Conservation (phyloP, 441 rosid genomes). For the Adansonia madagascariensis region DNA sequence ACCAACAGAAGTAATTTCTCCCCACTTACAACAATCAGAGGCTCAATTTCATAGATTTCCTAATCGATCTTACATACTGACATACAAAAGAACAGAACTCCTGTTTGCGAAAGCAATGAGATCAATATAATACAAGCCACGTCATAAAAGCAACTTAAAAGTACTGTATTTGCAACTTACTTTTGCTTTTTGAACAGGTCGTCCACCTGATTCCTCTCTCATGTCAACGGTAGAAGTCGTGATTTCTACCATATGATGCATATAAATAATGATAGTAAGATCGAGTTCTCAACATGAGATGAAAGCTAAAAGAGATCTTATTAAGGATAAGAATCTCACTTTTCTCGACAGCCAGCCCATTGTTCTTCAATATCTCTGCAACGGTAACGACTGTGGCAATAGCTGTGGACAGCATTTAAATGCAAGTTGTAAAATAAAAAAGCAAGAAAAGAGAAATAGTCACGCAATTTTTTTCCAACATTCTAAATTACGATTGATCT, state of each 20-base stretch:
- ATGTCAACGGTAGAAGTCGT: conserved; percentile 72
- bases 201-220: conserved; percentile 71
- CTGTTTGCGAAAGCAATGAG: no score
- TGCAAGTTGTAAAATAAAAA: not conserved
- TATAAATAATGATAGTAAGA: conserved; percentile 1
- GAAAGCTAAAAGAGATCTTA: not conserved
- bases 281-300: conserved; percentile 16
- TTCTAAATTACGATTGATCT: not conserved
- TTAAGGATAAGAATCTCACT: conserved; percentile 42
- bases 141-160: no score
- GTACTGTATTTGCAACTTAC: conserved; percentile 33
- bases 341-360: conserved; percentile 77
- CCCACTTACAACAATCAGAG: no score
- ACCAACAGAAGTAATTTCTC: no score
- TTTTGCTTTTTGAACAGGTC: conserved; percentile 78
- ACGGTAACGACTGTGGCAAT: conserved; percentile 77
- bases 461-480: not conserved
- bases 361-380: conserved; percentile 79
- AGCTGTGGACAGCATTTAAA: conserved; percentile 39
- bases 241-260: conserved; percentile 46
- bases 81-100: no score
- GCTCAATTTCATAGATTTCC: no score
- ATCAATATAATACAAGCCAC: no score
- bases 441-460: not conserved
- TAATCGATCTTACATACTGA: no score